A percentile compares a stretch with the other conserved stretches of the same genome.
These are phyloP conservation scores for Penicillium sp. DNA, from an alignment of 2,329 filamentous ascomycete species.

Conservation along the genomic window DNA sequence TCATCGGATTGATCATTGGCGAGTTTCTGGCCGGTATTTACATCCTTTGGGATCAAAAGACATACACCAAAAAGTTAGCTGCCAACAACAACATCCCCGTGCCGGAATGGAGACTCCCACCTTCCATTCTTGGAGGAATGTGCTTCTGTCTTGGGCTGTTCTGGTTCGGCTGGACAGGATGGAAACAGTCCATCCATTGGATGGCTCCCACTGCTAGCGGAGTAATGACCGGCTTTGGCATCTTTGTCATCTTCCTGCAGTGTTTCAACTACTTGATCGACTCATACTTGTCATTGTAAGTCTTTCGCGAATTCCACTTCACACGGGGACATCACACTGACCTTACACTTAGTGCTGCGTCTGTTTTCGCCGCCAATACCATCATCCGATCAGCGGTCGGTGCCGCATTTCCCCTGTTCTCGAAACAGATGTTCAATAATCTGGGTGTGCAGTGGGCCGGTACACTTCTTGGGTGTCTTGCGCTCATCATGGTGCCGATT, in stretches of 20 bases:
- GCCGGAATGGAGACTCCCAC: slow-evolving; percentile 36
- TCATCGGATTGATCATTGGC: slow-evolving; percentile 33
- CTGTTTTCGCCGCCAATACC: slow-evolving; percentile 41
- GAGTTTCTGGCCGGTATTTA: slow-evolving; percentile 30
- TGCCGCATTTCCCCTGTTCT: slow-evolving; percentile 39
- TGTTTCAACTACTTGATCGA: slow-evolving; percentile 43
- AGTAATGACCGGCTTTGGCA: slow-evolving; percentile 34
- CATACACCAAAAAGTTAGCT: slow-evolving; percentile 32
- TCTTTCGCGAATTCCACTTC: background rate
- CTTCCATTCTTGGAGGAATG: slow-evolving; percentile 32
- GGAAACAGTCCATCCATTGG: slow-evolving; percentile 34
- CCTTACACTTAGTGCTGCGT: slow-evolving; percentile 32
- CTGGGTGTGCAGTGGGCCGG: slow-evolving; percentile 41
- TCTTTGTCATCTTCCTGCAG: slow-evolving; percentile 36
- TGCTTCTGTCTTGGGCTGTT: slow-evolving; percentile 38
- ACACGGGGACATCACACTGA: background rate
- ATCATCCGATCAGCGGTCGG: slow-evolving; percentile 39
- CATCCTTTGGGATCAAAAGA: slow-evolving; percentile 25
- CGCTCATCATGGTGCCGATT: slow-evolving; percentile 40
- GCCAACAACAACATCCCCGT: slow-evolving; percentile 32
- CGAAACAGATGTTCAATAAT: slow-evolving; percentile 39
- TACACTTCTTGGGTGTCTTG: slow-evolving; percentile 40
- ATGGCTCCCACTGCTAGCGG: slow-evolving; percentile 37
- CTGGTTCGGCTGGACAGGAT: slow-evolving; percentile 41
- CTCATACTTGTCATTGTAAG: slow-evolving; percentile 42